These are phyloP conservation scores for Pseudopyricularia cyperi DNA, from an alignment of 2,329 filamentous ascomycete genomes.

Conservation along the genomic window DNA sequence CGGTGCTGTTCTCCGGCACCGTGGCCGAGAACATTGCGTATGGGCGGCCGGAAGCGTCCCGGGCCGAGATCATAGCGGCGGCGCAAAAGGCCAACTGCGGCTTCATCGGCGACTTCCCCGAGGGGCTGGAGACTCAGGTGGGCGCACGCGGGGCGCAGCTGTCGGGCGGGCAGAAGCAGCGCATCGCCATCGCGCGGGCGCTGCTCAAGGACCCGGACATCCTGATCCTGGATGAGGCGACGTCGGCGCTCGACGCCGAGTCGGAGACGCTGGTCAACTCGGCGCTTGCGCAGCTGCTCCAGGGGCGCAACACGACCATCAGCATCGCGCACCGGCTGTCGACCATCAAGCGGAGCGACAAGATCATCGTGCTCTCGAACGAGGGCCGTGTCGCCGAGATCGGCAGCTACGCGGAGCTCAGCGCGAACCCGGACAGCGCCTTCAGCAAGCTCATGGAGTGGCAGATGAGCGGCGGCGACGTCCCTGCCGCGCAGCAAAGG, in stretches of 20 bases:
- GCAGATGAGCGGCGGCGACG: slow-evolving; percentile 84
- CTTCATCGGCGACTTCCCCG: slow-evolving; percentile 93
- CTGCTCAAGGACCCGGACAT: slow-evolving; percentile 95
- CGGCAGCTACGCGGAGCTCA: slow-evolving; percentile 70
- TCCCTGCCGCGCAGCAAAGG: slow-evolving; percentile 23
- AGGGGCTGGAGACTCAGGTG: slow-evolving; percentile 87
- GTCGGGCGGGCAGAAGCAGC: slow-evolving; percentile 92
- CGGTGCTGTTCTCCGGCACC: slow-evolving; percentile 77
- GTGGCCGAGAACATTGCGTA: slow-evolving; percentile 88
- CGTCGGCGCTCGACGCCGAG: slow-evolving; percentile 88
- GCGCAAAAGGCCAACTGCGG: slow-evolving; percentile 89
- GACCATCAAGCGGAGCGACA: slow-evolving; percentile 91
- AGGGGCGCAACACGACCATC: slow-evolving; percentile 88
- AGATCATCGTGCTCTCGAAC: slow-evolving; percentile 78
- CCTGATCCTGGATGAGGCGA: slow-evolving; percentile 90
- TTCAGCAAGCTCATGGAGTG: slow-evolving; percentile 97
- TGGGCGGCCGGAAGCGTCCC: slow-evolving; percentile 65
- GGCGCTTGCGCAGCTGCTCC: slow-evolving; percentile 67
- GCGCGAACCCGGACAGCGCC: slow-evolving; percentile 59
- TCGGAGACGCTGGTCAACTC: slow-evolving; percentile 94
- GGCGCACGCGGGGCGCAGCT: slow-evolving; percentile 87
- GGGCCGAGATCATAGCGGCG: slow-evolving; percentile 71
- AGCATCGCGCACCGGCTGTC: slow-evolving; percentile 92
- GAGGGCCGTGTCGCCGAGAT: slow-evolving; percentile 86
- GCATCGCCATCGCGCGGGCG: slow-evolving; percentile 91